These are phyloP conservation scores for Apiospora marii DNA, from an alignment of 2,329 filamentous ascomycete genomes.

Conservation along the genomic window DNA sequence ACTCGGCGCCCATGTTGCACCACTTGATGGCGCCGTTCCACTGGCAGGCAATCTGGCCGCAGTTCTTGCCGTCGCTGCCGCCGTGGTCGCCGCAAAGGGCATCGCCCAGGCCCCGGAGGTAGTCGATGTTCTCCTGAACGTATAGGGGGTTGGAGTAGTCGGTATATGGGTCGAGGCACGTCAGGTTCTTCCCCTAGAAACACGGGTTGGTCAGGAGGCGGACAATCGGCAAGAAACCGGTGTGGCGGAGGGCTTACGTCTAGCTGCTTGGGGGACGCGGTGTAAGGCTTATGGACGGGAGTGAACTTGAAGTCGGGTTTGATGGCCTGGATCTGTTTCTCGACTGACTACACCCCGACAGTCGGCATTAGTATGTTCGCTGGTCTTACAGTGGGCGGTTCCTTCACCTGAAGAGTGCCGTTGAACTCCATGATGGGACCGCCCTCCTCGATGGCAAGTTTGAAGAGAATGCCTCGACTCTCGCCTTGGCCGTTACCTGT, in stretches of 20 bases:
- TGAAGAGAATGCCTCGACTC: slow-evolving; percentile 26
- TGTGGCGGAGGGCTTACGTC: background rate
- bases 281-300: background rate
- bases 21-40: slow-evolving; percentile 7
- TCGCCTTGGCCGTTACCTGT: background rate
- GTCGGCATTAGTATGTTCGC: background rate
- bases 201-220: background rate
- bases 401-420: background rate
- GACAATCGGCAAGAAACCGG: background rate
- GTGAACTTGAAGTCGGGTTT: slow-evolving; percentile 7
- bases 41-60: background rate
- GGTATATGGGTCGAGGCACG: background rate
- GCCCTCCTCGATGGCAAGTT: slow-evolving; percentile 13
- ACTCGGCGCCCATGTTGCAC: slow-evolving; percentile 13
- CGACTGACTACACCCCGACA: background rate
- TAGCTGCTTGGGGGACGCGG: background rate
- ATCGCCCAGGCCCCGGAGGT: slow-evolving; percentile 1
- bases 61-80: background rate
- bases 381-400: background rate
- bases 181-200: background rate
- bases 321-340: slow-evolving; percentile 15
- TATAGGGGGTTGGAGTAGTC: background rate
- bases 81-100: background rate
- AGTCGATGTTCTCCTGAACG: background rate
- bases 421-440: slow-evolving; percentile 21